These are phyloP conservation scores for Kodamaea suecica DNA, from an alignment of 1,139 yeast species.

Conservation along the genomic window DNA sequence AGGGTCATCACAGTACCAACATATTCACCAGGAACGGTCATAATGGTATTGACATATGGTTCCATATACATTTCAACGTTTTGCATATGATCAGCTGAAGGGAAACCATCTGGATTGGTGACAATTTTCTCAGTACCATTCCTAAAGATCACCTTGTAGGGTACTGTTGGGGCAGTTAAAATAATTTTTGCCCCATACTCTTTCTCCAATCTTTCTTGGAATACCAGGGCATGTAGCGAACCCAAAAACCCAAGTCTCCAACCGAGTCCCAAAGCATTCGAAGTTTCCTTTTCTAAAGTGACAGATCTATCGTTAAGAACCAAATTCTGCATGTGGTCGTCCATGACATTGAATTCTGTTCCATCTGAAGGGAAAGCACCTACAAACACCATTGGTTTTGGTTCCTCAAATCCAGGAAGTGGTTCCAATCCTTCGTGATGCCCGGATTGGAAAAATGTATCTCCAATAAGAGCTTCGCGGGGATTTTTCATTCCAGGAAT, in stretches of 20 bases:
- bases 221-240: constrained; percentile 91
- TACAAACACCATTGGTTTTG: constrained; percentile 97
- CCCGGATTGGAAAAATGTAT: constrained; percentile 75
- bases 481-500: constrained; percentile 92
- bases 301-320: constrained; percentile 92
- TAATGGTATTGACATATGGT: constrained; percentile 86
- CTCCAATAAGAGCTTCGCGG: constrained; percentile 86
- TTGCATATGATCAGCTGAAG: constrained; percentile 47
- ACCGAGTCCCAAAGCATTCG: constrained; percentile 94
- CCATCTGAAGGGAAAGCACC: constrained; percentile 99
- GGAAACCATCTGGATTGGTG: constrained; percentile 92
- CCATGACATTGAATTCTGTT: constrained; percentile 80
- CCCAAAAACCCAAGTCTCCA: constrained; percentile 97
- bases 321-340: constrained; percentile 84
- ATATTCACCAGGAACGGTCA: constrained; percentile 89
- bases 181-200: constrained; percentile 93
- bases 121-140: constrained; percentile 65
- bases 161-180: constrained; percentile 95
- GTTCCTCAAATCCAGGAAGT: constrained; percentile 92
- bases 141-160: constrained; percentile 67
- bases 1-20: constrained; percentile 82
- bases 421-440: constrained; percentile 62
- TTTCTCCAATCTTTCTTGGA: constrained; percentile 83
- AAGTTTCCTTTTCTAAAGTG: constrained; percentile 82
- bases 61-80: constrained; percentile 66